phyloP scores from a whole-genome alignment of 2,329 filamentous ascomycete genomes.

The Pseudocercospora crystallina region DNA sequence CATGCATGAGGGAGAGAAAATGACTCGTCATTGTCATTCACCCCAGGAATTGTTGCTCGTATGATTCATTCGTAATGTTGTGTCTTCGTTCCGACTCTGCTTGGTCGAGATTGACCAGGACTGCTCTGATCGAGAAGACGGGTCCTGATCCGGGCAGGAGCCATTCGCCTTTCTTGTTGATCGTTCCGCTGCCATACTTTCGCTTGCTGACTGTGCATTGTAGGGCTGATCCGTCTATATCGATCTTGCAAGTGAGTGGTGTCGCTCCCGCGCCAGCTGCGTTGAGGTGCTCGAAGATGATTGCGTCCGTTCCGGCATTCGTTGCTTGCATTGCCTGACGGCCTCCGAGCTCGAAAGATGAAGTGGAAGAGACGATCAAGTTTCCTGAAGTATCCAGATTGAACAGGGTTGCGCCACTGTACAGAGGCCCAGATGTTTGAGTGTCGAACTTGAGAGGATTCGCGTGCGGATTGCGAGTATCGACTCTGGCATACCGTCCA shows the following conservation, averaged over 20 bases:
- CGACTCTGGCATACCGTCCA: neutral
- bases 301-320: slow-evolving; percentile 1
- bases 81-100: neutral
- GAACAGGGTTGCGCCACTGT: neutral
- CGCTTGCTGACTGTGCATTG: neutral
- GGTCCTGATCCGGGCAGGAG: neutral
- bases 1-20: too few species aligned
- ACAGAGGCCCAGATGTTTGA: neutral
- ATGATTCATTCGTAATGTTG: neutral
- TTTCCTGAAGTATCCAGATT: neutral
- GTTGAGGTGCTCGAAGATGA: slow-evolving; percentile 3
- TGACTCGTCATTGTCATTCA: too few species aligned
- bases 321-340: slow-evolving; percentile 8
- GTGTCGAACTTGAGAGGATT: neutral
- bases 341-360: neutral
- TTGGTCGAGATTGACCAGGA: neutral
- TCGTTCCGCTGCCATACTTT: neutral
- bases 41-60: neutral
- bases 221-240: neutral
- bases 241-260: neutral
- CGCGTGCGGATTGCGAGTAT: neutral
- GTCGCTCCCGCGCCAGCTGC: neutral
- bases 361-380: neutral
- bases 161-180: slow-evolving; percentile 1
- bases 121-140: neutral